Base-by-base conservation (phyloP, 2,329 filamentous ascomycete genomes). In the Aspergillus niger region DNA sequence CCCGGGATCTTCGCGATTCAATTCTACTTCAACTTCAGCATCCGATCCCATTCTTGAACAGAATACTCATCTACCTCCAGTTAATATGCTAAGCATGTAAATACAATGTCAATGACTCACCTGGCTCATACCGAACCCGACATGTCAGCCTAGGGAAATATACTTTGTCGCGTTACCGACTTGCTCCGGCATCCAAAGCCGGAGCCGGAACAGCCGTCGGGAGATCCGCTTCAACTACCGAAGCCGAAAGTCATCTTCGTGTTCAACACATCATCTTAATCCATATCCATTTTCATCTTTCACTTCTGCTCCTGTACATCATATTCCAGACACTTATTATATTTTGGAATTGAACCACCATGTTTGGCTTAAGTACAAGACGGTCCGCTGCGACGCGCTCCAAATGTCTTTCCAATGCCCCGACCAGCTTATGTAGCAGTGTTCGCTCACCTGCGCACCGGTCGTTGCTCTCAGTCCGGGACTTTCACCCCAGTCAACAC, bases 401-500 rank as follows among this genome's bases (percentile, higher is more conserved):
- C 24, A 69, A 64, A 57, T 65, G 58, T 39, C 54, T 71, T 13
- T 51, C 55, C 20, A 64, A 59, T 44, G 60, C 59, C 41, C 11
- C 32, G 32, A 50, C 36, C 20, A 57, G 57, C 43, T 39, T 32
- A 10, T 36, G 17, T 13, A 44, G 8, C 11, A 44, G 41, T 44
- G 13, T 61, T 54, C 59, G 59, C 30, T 30, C 56, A 13, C 59
- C 50, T n/a, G 32, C 51, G 20, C 56, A 51, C 43, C 49, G 50
- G n/a, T 60, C 57, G 10, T 52, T 61, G 11, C 59, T 60, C 28
- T 51, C 60, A 24, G 38, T 10, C 7, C 64, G 67, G 39, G 52
- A 70, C 13, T 73, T 77, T 43, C 73, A 76, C 55, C 62, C 67
- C 32, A 73, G 69, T 30, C 65, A 63, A 13, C 54, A 58, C 22